Conservation (phyloP, 495 filamentous ascomycete species). For the Extremus antarcticus region DNA sequence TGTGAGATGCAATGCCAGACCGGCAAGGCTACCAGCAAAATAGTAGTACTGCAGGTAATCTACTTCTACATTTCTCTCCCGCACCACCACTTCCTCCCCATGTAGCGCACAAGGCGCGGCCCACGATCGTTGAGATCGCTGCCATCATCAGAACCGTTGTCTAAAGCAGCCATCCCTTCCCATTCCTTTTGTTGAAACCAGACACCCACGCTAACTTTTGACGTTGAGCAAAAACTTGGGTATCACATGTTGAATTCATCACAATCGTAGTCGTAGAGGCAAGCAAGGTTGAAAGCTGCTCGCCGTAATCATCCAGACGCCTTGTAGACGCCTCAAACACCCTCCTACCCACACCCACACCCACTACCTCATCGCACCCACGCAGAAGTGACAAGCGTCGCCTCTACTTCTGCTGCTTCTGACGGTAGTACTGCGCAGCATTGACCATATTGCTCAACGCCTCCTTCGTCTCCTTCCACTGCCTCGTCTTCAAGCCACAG, state of each 20-base stretch:
- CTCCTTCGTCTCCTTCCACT: constrained; percentile 93
- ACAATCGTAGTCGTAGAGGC: not conserved
- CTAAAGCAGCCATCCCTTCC: not conserved
- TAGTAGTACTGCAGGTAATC: too few species aligned
- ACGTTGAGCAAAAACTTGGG: not conserved
- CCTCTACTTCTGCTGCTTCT: constrained; percentile 51
- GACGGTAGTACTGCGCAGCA: constrained; percentile 90
- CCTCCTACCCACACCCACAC: too few species aligned
- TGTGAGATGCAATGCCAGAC: not conserved
- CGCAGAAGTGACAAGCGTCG: not conserved
- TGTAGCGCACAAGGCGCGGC: not conserved
- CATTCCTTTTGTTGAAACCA: not conserved
- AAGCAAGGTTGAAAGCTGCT: not conserved
- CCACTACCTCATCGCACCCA: too few species aligned
- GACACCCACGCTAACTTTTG: not conserved
- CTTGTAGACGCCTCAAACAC: too few species aligned
- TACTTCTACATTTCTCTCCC: too few species aligned
- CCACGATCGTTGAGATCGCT: constrained; percentile 16
- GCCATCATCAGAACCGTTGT: not conserved
- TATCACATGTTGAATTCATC: not conserved
- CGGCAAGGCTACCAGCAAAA: not conserved
- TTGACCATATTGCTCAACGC: constrained; percentile 87
- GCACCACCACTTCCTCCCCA: not conserved
- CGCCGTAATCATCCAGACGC: not conserved
- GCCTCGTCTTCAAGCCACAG: constrained; percentile 95